Evolutionary conservation across 83 land plant genomes (phyloP).

Genomic region (Picea mariana): DNA sequence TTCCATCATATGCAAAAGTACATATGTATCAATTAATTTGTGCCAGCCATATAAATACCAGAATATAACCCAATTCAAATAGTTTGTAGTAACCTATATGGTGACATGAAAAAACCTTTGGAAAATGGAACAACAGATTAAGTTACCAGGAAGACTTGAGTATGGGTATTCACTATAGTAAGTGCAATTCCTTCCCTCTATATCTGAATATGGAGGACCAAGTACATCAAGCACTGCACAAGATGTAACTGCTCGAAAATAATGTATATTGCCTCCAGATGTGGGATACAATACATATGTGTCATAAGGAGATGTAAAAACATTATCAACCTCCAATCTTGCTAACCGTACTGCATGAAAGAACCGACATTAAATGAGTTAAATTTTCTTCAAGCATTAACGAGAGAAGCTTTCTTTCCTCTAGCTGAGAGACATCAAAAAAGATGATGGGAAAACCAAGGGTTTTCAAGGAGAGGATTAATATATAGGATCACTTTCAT

Average conservation of each 20-base stretch:
- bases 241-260: too few species aligned
- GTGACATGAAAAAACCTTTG: not conserved
- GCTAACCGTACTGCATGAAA: constrained; percentile 58
- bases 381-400: not conserved
- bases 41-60: not conserved
- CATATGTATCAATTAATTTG: not conserved
- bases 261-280: too few species aligned
- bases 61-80: not conserved
- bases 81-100: not conserved
- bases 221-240: constrained; percentile 68
- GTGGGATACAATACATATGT: too few species aligned
- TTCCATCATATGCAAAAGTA: not conserved
- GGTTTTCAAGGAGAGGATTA: not conserved
- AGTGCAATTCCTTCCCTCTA: constrained; percentile 69
- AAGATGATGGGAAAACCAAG: not conserved
- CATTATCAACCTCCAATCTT: constrained; percentile 28
- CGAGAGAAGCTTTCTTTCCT: not conserved
- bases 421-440: not conserved
- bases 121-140: not conserved
- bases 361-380: not conserved
- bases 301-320: too few species aligned
- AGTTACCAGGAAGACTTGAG: constrained; percentile 40
- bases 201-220: constrained; percentile 80
- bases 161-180: constrained; percentile 61
- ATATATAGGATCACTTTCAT: not conserved